Percentiles rank a stretch among this genome's conserved stretches.
These are phyloP conservation scores for Pseudopediastrum boryanum DNA, from an alignment of 139 green algal genomes.

Conservation along the genomic window DNA sequence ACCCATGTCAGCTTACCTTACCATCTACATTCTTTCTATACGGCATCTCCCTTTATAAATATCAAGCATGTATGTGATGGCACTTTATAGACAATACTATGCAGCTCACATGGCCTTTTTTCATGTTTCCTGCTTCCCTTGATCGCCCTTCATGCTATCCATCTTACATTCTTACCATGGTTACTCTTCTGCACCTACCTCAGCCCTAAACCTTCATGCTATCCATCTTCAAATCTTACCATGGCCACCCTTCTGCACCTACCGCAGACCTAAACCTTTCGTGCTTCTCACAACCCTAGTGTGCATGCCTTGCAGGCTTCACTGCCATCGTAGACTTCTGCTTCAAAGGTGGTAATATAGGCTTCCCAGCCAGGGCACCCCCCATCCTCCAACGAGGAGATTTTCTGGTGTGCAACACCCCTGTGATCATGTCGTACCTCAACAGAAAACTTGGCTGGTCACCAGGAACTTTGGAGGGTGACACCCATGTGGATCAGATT, in stretches of 20 bases:
- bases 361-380: conserved; percentile 44
- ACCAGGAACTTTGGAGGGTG: background rate
- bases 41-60: background rate
- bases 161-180: background rate
- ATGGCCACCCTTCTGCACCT: no score
- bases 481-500: conserved; percentile 47
- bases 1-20: background rate
- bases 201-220: background rate
- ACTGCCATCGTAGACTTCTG: conserved; percentile 37
- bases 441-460: conserved; percentile 27
- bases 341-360: conserved; percentile 44
- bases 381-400: conserved; percentile 40
- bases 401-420: conserved; percentile 41
- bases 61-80: background rate
- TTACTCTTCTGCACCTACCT: background rate
- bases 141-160: background rate
- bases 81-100: background rate
- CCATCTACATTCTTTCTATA: background rate
- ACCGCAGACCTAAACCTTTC: background rate
- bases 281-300: background rate
- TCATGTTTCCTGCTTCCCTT: background rate
- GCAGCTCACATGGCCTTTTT: background rate
- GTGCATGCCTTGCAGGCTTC: conserved; percentile 35
- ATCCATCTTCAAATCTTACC: background rate
- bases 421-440: conserved; percentile 37